A percentile compares a stretch with the other conserved stretches of the same genome.
phyloP scores from a whole-genome alignment of 2,329 filamentous ascomycete genomes.

The Dryadomyces quercivorus region DNA sequence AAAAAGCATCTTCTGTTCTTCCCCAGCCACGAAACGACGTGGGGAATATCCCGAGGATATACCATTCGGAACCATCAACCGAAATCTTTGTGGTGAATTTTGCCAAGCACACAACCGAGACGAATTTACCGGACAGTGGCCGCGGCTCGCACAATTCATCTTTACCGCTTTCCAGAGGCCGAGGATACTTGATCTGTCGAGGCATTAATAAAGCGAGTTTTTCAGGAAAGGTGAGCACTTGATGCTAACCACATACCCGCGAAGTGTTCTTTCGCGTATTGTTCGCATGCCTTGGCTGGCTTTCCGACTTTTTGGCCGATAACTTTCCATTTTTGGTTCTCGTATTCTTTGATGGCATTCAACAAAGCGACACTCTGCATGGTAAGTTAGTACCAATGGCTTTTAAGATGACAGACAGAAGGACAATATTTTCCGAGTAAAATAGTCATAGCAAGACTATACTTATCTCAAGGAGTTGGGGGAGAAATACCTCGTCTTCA shows the following conservation, averaged over 20 bases:
- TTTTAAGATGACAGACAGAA: neutral
- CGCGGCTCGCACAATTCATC: neutral
- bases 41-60: neutral
- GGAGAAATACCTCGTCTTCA: conserved; percentile 68
- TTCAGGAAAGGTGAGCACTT: neutral
- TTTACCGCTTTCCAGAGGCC: conserved; percentile 25
- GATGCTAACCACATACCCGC: conserved; percentile 10
- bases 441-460: too few relatives aligned
- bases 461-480: too few relatives aligned
- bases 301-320: conserved; percentile 97
- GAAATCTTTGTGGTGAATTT: neutral
- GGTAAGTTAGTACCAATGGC: neutral
- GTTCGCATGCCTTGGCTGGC: conserved; percentile 69
- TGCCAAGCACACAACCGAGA: neutral
- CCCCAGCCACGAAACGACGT: neutral
- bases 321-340: conserved; percentile 96
- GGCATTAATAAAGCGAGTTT: neutral
- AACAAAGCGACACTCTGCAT: conserved; percentile 63
- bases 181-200: conserved; percentile 23
- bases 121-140: neutral
- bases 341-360: conserved; percentile 96
- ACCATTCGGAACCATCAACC: neutral
- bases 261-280: conserved; percentile 95
- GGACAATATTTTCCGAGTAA: too few relatives aligned
- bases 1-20: neutral